Base-by-base conservation (phyloP, 1,139 yeast species). In the Yamadazyma blattariae region DNA sequence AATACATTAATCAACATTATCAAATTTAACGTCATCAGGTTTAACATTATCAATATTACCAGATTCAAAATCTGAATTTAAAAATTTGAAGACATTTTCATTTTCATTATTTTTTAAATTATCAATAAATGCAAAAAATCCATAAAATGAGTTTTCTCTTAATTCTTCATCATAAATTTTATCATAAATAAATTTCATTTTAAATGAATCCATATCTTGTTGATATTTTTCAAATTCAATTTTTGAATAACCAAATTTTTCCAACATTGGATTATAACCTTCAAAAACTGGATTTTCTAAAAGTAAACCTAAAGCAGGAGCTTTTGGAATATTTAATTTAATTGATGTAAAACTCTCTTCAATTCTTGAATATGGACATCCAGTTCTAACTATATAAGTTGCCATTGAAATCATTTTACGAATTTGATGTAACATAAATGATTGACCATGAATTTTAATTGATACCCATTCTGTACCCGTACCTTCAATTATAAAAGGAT, bases 371-470 rank as follows among this genome's bases (percentile, higher is more conserved):
- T 77, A 57, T 4, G 97, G 96, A 52, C 92, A 78, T 13, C 96
- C 92, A 15, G 94, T 82, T 52, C 98, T 77, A 21, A 90, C 79
- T 13, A 86, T 79, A 37, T 92, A 69, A 0, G 90, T 78, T 1
- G 95, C 96, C 95, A 92, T 84, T 19, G 97, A 94, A 40, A 94
- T 88, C 99, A 92, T 92, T 58, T 92, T 92, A 57, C 99, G 79
- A 53, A 92, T 92, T 69, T 92, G 99, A 61, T 92, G 98, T 43
- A 92, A 71, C 99, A 94, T 94, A 59, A 92, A 92, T 7, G 97
- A 88, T 62, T 92, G 98, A 3, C 99, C 99, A 56, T 92, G 98
- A 43, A 92, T 87, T 62, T 92, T 92, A 52, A 94, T 82, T 2
- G 96, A 86, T 5, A 88, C 76, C 99, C 99, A 92, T 56, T 92